These are phyloP conservation scores for Rhododendron ovatum DNA, from an alignment of 148 eudicot species.

Conservation along the genomic window DNA sequence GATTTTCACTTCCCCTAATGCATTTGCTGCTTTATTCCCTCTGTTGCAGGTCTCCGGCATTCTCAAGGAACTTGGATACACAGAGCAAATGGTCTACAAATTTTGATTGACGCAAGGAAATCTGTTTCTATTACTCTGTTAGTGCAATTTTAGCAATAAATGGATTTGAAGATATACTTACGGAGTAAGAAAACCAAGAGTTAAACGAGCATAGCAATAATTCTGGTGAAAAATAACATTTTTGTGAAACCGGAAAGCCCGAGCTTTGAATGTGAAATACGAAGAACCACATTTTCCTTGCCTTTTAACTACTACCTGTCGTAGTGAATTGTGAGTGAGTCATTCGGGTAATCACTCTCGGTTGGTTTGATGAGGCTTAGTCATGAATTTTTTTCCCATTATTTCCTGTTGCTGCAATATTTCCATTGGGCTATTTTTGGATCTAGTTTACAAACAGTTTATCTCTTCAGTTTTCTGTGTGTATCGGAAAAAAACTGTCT, in stretches of 20 bases:
- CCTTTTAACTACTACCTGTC: background rate
- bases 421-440: background rate
- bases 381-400: background rate
- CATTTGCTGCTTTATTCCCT: background rate
- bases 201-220: background rate
- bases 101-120: conserved; percentile 1
- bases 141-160: background rate
- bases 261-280: background rate
- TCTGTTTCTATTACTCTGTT: background rate
- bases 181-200: background rate
- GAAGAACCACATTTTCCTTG: background rate
- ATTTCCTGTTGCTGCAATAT: background rate
- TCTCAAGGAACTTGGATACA: conserved; percentile 12
- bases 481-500: no score
- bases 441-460: no score
- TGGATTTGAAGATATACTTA: background rate
- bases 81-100: conserved; percentile 16
- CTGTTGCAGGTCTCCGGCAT: conserved; percentile 8
- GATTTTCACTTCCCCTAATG: background rate
- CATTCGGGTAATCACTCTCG: background rate
- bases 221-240: background rate
- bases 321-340: background rate
- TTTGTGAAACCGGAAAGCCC: background rate
- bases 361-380: background rate
- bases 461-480: no score